Percentiles rank a stretch among this genome's conserved stretches.
Evolutionary conservation across 179 eudicot genomes (phyloP).

Genomic region (Patellifolia procumbens): DNA sequence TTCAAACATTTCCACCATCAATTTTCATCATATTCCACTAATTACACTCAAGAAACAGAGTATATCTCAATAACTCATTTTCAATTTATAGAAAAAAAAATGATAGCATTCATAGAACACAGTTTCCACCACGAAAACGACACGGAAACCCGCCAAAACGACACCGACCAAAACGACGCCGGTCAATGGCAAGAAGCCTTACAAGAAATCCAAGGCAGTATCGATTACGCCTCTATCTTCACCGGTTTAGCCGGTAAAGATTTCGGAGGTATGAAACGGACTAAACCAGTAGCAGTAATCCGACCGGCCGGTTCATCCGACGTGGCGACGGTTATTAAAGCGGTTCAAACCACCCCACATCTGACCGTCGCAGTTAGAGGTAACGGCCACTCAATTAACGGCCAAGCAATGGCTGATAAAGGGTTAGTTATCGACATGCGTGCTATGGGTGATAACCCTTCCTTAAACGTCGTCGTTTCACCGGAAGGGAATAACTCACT

Average conservation of each 20-base stretch:
- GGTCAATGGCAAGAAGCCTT: slow-evolving; percentile 15
- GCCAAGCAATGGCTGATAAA: slow-evolving; percentile 69
- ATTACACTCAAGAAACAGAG: no score
- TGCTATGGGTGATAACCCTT: slow-evolving; percentile 30
- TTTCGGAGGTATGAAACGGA: slow-evolving; percentile 63
- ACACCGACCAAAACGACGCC: slow-evolving; percentile 22
- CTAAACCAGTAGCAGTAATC: slow-evolving; percentile 52
- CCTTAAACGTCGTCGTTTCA: slow-evolving; percentile 28
- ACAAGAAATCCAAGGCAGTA: slow-evolving; percentile 34
- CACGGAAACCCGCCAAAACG: slow-evolving; percentile 19
- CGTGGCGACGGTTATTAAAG: slow-evolving; percentile 41
- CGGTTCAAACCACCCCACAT: slow-evolving; percentile 33
- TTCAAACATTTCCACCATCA: neutral
- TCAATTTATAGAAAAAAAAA: slow-evolving; percentile 6
- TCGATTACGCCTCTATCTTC: slow-evolving; percentile 33
- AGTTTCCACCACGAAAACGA: slow-evolving; percentile 50
- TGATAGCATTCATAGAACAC: slow-evolving; percentile 70
- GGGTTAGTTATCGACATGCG: slow-evolving; percentile 78
- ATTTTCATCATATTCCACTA: no score
- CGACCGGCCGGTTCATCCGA: slow-evolving; percentile 47
- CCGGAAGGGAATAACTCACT: neutral
- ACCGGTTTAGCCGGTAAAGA: slow-evolving; percentile 47
- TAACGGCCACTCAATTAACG: slow-evolving; percentile 90
- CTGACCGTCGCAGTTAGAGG: slow-evolving; percentile 81
- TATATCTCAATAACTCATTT: no score